Evolutionary conservation across 2,329 filamentous ascomycete genomes (phyloP).

Genomic region (Claviceps sp.): DNA sequence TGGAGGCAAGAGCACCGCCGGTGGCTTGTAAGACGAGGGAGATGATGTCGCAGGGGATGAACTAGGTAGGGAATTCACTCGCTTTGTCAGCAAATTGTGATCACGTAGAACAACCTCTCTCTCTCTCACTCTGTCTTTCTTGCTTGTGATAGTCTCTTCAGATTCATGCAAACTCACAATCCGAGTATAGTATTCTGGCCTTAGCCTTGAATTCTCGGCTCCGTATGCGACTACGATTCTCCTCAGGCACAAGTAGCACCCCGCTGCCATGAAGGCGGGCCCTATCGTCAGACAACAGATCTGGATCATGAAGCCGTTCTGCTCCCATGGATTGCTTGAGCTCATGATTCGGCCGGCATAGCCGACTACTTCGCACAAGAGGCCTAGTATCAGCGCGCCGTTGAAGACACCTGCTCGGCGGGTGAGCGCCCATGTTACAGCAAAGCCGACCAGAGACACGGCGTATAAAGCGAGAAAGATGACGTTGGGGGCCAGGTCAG

Average conservation of each 20-base stretch:
- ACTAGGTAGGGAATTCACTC: constrained; percentile 23
- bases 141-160: neutral
- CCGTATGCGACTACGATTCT: constrained; percentile 35
- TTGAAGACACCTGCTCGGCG: constrained; percentile 37
- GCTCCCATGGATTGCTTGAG: constrained; percentile 37
- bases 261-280: constrained; percentile 51
- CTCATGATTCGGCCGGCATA: constrained; percentile 45
- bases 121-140: no score
- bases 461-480: constrained; percentile 37
- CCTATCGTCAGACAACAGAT: constrained; percentile 49
- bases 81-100: no score
- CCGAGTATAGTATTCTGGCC: constrained; percentile 32
- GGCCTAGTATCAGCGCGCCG: constrained; percentile 39
- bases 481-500: constrained; percentile 36
- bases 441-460: constrained; percentile 27
- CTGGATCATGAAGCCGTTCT: constrained; percentile 38
- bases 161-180: constrained; percentile 24
- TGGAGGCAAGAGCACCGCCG: constrained; percentile 42
- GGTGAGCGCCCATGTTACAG: constrained; percentile 27
- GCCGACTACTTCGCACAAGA: constrained; percentile 42
- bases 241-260: constrained; percentile 47
- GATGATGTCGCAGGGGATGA: constrained; percentile 49
- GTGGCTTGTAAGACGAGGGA: constrained; percentile 46
- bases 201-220: constrained; percentile 32
- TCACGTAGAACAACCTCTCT: neutral